Evolutionary conservation across 371 early-diverging fungal species (phyloP).

Genomic region (Mucor velutinosus): DNA sequence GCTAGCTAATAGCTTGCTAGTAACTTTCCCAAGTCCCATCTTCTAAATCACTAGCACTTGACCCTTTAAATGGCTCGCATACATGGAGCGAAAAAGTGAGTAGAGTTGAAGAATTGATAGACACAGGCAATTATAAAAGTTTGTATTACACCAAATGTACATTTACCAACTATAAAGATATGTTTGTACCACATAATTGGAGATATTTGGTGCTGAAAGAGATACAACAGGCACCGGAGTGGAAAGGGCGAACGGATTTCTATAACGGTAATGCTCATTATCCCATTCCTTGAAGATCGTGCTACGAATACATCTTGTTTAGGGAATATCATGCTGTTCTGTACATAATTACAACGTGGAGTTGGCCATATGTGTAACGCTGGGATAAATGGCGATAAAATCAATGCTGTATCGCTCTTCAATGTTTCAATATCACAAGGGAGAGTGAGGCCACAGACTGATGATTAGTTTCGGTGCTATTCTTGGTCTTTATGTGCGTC

Average conservation of each 20-base stretch:
- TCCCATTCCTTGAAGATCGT: not conserved
- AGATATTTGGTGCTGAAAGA: not conserved
- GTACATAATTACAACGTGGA: not conserved
- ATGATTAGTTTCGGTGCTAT: not conserved
- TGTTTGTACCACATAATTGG: not conserved
- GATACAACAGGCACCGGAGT: not conserved
- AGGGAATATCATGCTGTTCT: constrained; percentile 1
- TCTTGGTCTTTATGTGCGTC: not conserved
- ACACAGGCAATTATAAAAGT: not conserved
- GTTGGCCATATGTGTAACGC: not conserved
- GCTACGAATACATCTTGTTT: not conserved
- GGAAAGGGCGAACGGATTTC: not conserved
- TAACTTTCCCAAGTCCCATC: not conserved
- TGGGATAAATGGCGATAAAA: not conserved
- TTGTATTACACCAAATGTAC: not conserved
- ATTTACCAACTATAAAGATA: not conserved
- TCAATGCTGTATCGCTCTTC: not conserved
- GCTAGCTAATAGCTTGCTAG: not conserved
- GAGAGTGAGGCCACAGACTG: not conserved
- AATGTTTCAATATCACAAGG: not conserved
- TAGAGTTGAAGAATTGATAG: not conserved
- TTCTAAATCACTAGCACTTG: not conserved
- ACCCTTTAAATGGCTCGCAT: not conserved
- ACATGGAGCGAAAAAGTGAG: not conserved
- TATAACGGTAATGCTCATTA: not conserved